phyloP scores from a whole-genome alignment of 176 grass and related monocot genomes.

The Zizania latifolia region DNA sequence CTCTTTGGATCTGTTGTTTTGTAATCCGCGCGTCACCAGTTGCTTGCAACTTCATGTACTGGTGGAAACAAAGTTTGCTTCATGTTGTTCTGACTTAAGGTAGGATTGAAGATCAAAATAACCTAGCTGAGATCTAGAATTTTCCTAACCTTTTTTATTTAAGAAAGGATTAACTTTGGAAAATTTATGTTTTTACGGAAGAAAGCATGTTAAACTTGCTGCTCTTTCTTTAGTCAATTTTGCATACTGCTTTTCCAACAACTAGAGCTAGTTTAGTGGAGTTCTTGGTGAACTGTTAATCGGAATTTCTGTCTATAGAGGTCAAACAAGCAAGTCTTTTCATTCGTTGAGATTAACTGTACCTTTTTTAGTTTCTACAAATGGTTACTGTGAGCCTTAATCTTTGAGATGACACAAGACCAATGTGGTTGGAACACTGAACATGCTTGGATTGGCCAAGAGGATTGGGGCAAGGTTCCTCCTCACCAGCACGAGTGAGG shows the following conservation, averaged over 20 bases:
- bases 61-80: not conserved
- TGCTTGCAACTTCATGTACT: not conserved
- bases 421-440: slow-evolving; percentile 75
- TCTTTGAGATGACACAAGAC: slow-evolving; percentile 58
- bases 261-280: not conserved
- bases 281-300: slow-evolving; percentile 8
- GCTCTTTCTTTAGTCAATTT: slow-evolving; percentile 5
- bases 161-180: not conserved
- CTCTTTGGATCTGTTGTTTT: not conserved
- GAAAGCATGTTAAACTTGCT: not conserved
- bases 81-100: slow-evolving; percentile 6
- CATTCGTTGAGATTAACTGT: not conserved
- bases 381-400: slow-evolving; percentile 24
- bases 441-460: too few species aligned
- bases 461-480: too few species aligned
- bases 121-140: slow-evolving; percentile 2
- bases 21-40: not conserved
- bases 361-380: slow-evolving; percentile 17
- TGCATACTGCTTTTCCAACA: slow-evolving; percentile 12
- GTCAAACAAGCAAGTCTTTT: not conserved
- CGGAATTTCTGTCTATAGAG: not conserved
- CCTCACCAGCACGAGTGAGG: too few species aligned
- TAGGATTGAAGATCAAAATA: slow-evolving; percentile 14
- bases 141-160: not conserved
- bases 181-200: not conserved